Evolutionary conservation across 2,329 filamentous ascomycete genomes (phyloP).

Genomic region (Clarireedia homoeocarpa): DNA sequence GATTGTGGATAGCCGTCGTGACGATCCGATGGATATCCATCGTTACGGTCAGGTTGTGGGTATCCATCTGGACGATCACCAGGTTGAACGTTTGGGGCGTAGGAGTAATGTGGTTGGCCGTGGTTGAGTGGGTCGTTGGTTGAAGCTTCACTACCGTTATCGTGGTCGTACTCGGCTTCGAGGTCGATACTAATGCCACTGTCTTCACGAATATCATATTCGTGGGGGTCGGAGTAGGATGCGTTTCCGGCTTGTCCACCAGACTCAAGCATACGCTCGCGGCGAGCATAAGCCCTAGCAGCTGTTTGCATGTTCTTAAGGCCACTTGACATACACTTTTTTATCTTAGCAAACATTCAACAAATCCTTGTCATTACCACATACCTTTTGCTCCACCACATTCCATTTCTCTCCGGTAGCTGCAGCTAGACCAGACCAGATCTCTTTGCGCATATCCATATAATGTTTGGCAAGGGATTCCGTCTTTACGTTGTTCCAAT

Average conservation of each 20-base stretch:
- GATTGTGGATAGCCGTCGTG: slow-evolving; percentile 1
- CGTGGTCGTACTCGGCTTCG: slow-evolving; percentile 32
- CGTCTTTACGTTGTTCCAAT: slow-evolving; percentile 71
- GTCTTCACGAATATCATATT: slow-evolving; percentile 42
- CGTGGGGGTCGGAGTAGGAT: neutral
- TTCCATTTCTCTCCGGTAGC: slow-evolving; percentile 77
- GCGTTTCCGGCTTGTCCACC: slow-evolving; percentile 1
- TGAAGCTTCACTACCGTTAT: slow-evolving; percentile 12
- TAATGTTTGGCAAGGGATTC: slow-evolving; percentile 71
- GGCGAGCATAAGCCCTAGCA: slow-evolving; percentile 56
- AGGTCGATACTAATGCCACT: slow-evolving; percentile 60
- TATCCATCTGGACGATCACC: slow-evolving; percentile 7
- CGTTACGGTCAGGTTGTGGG: slow-evolving; percentile 1
- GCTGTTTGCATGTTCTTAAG: slow-evolving; percentile 72
- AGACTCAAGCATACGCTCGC: slow-evolving; percentile 43
- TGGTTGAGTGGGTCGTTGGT: slow-evolving; percentile 4
- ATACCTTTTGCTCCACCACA: slow-evolving; percentile 55
- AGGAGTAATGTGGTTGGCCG: slow-evolving; percentile 7
- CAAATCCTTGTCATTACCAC: slow-evolving; percentile 11
- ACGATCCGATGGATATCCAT: slow-evolving; percentile 3
- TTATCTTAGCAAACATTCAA: slow-evolving; percentile 10
- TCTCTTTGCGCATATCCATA: slow-evolving; percentile 70
- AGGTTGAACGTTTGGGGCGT: slow-evolving; percentile 5
- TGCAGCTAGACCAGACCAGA: slow-evolving; percentile 71
- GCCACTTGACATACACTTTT: slow-evolving; percentile 74